phyloP scores from a whole-genome alignment of 2,329 filamentous ascomycete species.

The Chaetomium strumarium region DNA sequence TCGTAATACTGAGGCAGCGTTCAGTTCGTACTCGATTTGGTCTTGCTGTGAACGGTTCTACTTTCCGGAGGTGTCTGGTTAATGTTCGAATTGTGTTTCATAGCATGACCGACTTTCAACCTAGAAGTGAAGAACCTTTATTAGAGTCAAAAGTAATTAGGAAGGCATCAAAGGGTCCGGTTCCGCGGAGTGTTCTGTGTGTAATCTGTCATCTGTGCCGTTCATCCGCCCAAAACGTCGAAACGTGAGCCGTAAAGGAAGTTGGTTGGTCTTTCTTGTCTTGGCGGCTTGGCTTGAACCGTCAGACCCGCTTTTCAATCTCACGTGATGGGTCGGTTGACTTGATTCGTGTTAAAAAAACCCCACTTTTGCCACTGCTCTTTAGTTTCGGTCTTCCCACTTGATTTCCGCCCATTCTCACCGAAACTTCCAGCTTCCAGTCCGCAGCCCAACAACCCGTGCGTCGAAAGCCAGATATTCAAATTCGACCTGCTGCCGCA shows the following conservation, averaged over 20 bases:
- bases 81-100: no score
- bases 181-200: no score
- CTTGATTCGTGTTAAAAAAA: background rate
- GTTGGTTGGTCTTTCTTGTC: conserved; percentile 1
- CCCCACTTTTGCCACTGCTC: conserved; percentile 4
- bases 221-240: background rate
- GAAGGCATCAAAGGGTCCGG: no score
- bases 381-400: background rate
- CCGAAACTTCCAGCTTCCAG: background rate
- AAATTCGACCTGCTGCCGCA: no score
- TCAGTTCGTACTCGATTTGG: no score
- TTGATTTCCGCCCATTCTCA: background rate
- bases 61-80: no score
- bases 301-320: background rate
- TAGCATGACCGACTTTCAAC: no score
- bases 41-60: no score
- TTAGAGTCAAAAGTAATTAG: no score
- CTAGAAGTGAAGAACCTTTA: no score
- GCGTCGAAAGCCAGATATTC: no score
- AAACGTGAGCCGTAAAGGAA: conserved; percentile 1
- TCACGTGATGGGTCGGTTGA: background rate
- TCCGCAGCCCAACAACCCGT: background rate
- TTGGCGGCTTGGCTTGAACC: background rate
- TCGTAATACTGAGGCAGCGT: no score
- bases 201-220: background rate